phyloP scores from a whole-genome alignment of 805 yeast species.

The Yueomyces sinensis region DNA sequence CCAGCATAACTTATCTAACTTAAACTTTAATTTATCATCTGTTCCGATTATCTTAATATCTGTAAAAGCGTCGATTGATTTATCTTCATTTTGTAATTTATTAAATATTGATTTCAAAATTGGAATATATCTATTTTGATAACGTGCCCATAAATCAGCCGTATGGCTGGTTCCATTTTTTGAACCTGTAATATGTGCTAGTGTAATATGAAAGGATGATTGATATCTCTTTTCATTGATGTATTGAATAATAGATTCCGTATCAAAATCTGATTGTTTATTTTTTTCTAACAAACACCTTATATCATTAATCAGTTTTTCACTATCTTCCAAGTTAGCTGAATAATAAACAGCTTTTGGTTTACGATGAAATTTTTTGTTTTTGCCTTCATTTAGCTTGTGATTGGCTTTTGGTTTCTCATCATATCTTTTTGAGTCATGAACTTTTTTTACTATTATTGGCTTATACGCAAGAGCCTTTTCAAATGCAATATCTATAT shows the following conservation, averaged over 20 bases:
- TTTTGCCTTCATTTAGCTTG: slow-evolving; percentile 3
- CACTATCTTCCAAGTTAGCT: slow-evolving; percentile 22
- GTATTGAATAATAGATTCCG: not conserved
- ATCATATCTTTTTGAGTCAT: slow-evolving; percentile 3
- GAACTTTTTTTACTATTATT: slow-evolving; percentile 26
- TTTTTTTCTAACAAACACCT: slow-evolving; percentile 1
- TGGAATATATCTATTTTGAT: slow-evolving; percentile 9
- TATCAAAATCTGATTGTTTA: not conserved
- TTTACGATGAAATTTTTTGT: slow-evolving; percentile 1
- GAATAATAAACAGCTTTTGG: slow-evolving; percentile 34
- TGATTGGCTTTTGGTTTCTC: too few relatives aligned
- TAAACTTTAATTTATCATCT: slow-evolving; percentile 27
- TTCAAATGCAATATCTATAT: slow-evolving; percentile 34
- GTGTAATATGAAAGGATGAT: slow-evolving; percentile 50
- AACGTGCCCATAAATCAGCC: slow-evolving; percentile 19
- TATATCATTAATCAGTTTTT: slow-evolving; percentile 7
- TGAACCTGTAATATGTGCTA: slow-evolving; percentile 34
- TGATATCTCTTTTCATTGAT: slow-evolving; percentile 29
- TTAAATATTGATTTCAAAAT: slow-evolving; percentile 1
- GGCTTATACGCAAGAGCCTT: slow-evolving; percentile 46
- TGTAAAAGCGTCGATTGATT: slow-evolving; percentile 4
- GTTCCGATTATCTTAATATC: slow-evolving; percentile 2
- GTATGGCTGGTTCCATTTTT: slow-evolving; percentile 18
- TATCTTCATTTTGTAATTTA: slow-evolving; percentile 1
- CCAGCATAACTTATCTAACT: slow-evolving; percentile 34